Evolutionary conservation across 495 filamentous ascomycete genomes (phyloP).

Genomic region (Neurospora tetraspora): DNA sequence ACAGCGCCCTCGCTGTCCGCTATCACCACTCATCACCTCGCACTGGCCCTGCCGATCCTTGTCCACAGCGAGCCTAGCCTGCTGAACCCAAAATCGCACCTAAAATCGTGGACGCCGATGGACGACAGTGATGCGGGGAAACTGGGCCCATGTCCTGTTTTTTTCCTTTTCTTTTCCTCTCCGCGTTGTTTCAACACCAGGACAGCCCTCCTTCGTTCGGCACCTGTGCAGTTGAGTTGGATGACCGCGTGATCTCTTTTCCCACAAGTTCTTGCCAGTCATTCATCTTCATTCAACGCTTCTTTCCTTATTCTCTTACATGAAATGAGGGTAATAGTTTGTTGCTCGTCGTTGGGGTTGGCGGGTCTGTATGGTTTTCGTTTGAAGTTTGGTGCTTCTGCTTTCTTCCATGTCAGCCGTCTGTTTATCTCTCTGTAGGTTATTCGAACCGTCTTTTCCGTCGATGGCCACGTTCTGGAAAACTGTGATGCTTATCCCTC

Average conservation of each 20-base stretch:
- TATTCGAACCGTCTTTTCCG: not conserved
- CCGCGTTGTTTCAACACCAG: not conserved
- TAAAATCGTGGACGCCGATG: not conserved
- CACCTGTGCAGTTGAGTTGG: not conserved
- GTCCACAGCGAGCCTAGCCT: not conserved
- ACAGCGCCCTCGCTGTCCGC: not conserved
- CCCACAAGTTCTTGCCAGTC: not conserved
- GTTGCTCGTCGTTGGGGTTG: not conserved
- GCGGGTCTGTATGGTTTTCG: not conserved
- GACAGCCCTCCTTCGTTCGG: not conserved
- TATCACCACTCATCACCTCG: not conserved
- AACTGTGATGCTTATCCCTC: not conserved
- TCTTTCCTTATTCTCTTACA: not conserved
- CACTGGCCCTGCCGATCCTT: not conserved
- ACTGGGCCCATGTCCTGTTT: not conserved
- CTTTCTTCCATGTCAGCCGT: not conserved
- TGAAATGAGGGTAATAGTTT: not conserved
- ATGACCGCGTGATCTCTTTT: not conserved
- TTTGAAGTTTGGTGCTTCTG: not conserved
- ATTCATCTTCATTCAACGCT: not conserved
- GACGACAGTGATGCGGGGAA: not conserved
- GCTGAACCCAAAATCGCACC: not conserved
- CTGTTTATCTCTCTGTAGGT: not conserved
- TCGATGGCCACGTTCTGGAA: not conserved
- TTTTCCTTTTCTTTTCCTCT: not conserved